Evolutionary conservation across 148 eudicot genomes (phyloP).

Genomic region (Heliamphora exappendiculata): DNA sequence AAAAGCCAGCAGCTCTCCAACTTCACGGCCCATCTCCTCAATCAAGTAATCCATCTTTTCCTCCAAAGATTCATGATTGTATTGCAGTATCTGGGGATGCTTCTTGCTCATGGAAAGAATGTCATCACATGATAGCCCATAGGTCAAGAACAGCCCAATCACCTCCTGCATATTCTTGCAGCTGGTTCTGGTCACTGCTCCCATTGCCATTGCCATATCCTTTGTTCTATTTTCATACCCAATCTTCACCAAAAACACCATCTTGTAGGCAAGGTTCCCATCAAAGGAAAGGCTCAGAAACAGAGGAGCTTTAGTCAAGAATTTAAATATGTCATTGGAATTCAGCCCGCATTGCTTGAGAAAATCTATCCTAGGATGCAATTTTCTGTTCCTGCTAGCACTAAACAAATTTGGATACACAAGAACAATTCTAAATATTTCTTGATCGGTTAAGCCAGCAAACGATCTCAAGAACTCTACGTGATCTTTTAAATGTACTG

Average conservation of each 20-base stretch:
- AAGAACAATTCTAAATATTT: conserved; percentile 66
- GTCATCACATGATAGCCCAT: conserved; percentile 67
- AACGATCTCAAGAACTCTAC: conserved; percentile 69
- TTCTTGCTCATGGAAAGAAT: conserved; percentile 78
- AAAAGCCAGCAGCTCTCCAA: conserved; percentile 76
- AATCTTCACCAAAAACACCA: conserved; percentile 64
- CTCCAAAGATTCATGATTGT: conserved; percentile 69
- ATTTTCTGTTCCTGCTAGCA: conserved; percentile 65
- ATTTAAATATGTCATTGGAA: conserved; percentile 61
- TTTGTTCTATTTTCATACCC: conserved; percentile 70
- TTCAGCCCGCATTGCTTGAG: conserved; percentile 75
- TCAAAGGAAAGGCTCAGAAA: conserved; percentile 74
- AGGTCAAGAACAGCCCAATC: conserved; percentile 59
- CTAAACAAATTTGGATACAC: conserved; percentile 79
- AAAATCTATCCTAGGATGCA: conserved; percentile 70
- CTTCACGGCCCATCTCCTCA: conserved; percentile 83
- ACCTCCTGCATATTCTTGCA: conserved; percentile 72
- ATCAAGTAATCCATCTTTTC: conserved; percentile 79
- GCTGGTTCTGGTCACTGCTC: conserved; percentile 80
- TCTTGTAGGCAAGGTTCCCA: conserved; percentile 63
- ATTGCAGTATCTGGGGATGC: conserved; percentile 82
- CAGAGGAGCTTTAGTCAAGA: conserved; percentile 63
- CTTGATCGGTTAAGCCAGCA: conserved; percentile 60
- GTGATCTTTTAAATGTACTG: conserved; percentile 61
- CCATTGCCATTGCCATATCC: conserved; percentile 84